These are phyloP conservation scores for Pleurotus salmoneostramineus DNA, from an alignment of 768 basidiomycete genomes.

Conservation along the genomic window DNA sequence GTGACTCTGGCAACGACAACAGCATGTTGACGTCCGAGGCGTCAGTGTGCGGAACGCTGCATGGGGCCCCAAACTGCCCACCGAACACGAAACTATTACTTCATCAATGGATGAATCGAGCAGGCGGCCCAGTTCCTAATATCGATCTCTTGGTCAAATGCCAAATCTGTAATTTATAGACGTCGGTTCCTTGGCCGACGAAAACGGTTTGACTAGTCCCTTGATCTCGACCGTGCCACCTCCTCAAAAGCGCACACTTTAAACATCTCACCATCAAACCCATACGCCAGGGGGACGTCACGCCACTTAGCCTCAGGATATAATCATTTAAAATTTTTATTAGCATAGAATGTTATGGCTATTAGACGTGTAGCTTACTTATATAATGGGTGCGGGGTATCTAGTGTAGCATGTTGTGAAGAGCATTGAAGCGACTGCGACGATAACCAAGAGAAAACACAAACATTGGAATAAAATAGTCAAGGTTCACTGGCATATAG, in stretches of 20 bases:
- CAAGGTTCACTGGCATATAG: neutral
- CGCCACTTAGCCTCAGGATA: too few relatives aligned
- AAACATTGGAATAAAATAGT: neutral
- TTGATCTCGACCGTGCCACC: slow-evolving; percentile 6
- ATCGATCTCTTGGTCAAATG: neutral
- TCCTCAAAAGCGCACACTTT: neutral
- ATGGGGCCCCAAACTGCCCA: too few relatives aligned
- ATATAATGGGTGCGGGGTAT: neutral
- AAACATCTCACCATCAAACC: neutral
- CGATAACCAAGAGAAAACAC: neutral
- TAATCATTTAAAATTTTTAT: neutral
- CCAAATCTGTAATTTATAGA: neutral
- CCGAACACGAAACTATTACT: neutral
- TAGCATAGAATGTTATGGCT: neutral
- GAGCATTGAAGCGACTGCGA: neutral
- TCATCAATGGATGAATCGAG: neutral
- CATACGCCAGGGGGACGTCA: neutral
- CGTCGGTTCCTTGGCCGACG: neutral
- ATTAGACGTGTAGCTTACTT: neutral
- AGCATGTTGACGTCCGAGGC: too few relatives aligned
- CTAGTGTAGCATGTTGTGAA: neutral
- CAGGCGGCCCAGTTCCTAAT: neutral
- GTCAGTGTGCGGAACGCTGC: too few relatives aligned
- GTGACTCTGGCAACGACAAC: too few relatives aligned
- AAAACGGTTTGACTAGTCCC: neutral